phyloP scores from a whole-genome alignment of 2,329 filamentous ascomycete genomes.

The Sphaceloma murrayae region DNA sequence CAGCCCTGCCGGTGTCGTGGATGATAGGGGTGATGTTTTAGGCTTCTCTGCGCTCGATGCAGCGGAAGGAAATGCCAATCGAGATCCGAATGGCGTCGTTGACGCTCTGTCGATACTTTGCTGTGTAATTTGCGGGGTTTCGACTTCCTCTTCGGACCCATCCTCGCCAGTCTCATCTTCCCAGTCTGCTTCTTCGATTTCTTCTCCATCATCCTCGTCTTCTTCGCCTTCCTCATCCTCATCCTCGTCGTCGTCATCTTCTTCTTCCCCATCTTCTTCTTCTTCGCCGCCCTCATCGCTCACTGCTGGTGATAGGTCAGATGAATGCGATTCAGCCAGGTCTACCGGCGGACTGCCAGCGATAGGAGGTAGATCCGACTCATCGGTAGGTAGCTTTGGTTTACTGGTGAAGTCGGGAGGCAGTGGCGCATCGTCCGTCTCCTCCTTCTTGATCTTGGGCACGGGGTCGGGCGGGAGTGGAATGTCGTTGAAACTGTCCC shows the following conservation, averaged over 20 bases:
- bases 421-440: constrained; percentile 21
- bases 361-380: constrained; percentile 33
- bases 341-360: constrained; percentile 41
- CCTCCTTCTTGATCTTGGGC: constrained; percentile 24
- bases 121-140: constrained; percentile 12
- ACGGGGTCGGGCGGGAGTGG: constrained; percentile 21
- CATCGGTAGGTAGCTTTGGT: constrained; percentile 20
- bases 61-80: constrained; percentile 18
- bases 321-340: constrained; percentile 24
- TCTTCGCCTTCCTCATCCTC: constrained; percentile 35
- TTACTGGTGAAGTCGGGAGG: constrained; percentile 34
- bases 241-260: constrained; percentile 27
- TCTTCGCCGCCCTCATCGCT: constrained; percentile 27
- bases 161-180: constrained; percentile 34
- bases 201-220: constrained; percentile 27
- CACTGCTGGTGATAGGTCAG: constrained; percentile 23
- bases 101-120: constrained; percentile 8
- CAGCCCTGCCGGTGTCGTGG: constrained; percentile 19
- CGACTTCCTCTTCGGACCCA: constrained; percentile 40
- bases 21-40: constrained; percentile 7
- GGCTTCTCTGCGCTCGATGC: constrained; percentile 3
- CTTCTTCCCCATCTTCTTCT: constrained; percentile 30
- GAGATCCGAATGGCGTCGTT: constrained; percentile 16
- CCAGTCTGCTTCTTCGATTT: constrained; percentile 28
- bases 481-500: constrained; percentile 1